A percentile compares a stretch with the other conserved stretches of the same genome.
phyloP scores from a whole-genome alignment of 2,329 filamentous ascomycete genomes.

The Volutella citrinella region DNA sequence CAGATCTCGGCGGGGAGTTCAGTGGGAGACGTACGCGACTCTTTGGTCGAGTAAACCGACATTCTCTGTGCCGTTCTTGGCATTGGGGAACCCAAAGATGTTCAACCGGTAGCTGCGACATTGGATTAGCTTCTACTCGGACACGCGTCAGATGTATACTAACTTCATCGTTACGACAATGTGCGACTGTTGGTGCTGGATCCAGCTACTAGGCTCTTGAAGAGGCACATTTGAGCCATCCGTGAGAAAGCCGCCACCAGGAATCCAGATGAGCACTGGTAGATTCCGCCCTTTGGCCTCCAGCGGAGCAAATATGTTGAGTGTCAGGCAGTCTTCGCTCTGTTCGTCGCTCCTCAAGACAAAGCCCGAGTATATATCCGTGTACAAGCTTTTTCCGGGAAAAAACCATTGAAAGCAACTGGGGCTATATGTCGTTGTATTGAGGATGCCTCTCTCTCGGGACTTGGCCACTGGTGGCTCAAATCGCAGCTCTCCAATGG shows the following conservation, averaged over 20 bases:
- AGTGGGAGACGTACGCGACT: too few species aligned
- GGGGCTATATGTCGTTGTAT: conserved; percentile 24
- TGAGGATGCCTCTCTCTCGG: conserved; percentile 18
- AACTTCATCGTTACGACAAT: conserved; percentile 44
- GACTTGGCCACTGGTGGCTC: conserved; percentile 30
- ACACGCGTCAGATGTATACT: too few species aligned
- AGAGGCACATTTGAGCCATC: conserved; percentile 44
- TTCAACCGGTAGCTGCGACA: conserved; percentile 41
- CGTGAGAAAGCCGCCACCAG: conserved; percentile 39
- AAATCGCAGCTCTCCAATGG: conserved; percentile 48
- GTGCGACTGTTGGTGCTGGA: conserved; percentile 31
- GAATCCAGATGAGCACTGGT: conserved; percentile 22
- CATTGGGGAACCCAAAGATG: conserved; percentile 36
- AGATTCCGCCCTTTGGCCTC: conserved; percentile 14
- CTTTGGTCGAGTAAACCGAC: conserved; percentile 21
- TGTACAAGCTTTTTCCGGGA: conserved; percentile 32
- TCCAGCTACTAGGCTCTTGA: conserved; percentile 41
- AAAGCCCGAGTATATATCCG: conserved; percentile 36
- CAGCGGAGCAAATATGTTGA: conserved; percentile 32
- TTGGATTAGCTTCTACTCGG: too few species aligned
- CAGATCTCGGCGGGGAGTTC: too few species aligned
- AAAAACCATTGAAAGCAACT: conserved; percentile 28
- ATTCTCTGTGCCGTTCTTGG: conserved; percentile 18
- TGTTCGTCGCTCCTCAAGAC: conserved; percentile 33
- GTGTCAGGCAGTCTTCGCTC: conserved; percentile 32